Conservation (phyloP, 768 basidiomycete species). For the Boletus edulis region DNA sequence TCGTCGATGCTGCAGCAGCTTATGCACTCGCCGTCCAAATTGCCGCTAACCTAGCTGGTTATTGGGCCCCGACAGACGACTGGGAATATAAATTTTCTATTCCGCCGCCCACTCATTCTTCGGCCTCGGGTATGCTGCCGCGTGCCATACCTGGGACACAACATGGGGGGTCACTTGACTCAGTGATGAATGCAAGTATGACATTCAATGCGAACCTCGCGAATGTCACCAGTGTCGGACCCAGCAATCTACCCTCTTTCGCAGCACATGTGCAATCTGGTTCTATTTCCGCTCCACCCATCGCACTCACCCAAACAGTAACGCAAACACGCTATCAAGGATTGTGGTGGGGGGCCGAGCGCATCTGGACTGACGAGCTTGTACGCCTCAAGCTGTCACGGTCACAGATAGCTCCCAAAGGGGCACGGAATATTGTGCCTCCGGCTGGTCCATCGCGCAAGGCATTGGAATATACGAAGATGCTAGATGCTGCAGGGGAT, state of each 20-base stretch:
- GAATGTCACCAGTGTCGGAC: neutral
- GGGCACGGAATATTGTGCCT: conserved; percentile 54
- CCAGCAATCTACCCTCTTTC: conserved; percentile 1
- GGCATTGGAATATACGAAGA: conserved; percentile 28
- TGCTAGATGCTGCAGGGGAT: conserved; percentile 3
- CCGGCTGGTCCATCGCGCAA: conserved; percentile 55
- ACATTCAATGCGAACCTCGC: conserved; percentile 38
- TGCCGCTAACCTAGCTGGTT: conserved; percentile 56
- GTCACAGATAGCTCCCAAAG: conserved; percentile 62
- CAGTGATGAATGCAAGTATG: conserved; percentile 46
- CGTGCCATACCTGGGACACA: conserved; percentile 8
- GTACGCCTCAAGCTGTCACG: conserved; percentile 74
- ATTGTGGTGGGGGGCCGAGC: conserved; percentile 87
- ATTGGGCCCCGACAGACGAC: conserved; percentile 73
- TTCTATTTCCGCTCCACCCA: conserved; percentile 14
- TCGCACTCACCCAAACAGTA: conserved; percentile 31
- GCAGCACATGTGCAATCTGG: neutral
- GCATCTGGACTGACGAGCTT: conserved; percentile 85
- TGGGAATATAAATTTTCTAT: conserved; percentile 59
- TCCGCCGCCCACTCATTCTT: conserved; percentile 25
- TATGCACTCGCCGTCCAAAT: conserved; percentile 74
- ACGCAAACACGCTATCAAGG: conserved; percentile 69
- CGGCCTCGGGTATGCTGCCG: conserved; percentile 1
- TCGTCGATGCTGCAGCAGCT: conserved; percentile 55
- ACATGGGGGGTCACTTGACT: conserved; percentile 34